These are phyloP conservation scores for Wallacemonas sp. DNA, from an alignment of 208 protist genomes.

Conservation along the genomic window DNA sequence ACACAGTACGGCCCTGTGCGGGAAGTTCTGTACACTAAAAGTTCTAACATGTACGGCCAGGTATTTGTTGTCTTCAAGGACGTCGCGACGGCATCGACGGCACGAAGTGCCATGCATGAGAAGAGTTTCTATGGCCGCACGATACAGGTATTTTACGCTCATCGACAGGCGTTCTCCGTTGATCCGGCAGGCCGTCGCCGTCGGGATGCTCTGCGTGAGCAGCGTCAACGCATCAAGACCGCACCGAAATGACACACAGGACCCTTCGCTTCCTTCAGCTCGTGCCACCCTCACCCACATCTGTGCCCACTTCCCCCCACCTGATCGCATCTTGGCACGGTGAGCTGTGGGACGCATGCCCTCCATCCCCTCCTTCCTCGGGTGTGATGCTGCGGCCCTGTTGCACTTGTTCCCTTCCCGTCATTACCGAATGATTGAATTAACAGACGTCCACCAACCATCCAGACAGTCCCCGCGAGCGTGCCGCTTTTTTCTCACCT, in stretches of 20 bases:
- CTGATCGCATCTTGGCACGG: no score
- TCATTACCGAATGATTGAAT: no score
- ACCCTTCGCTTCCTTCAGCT: background rate
- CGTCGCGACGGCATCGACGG: conserved; percentile 76
- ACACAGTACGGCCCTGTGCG: conserved; percentile 83
- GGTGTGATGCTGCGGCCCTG: no score
- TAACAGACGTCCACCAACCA: no score
- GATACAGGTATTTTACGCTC: conserved; percentile 79
- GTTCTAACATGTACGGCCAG: conserved; percentile 65
- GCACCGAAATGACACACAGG: background rate
- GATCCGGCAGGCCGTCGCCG: conserved; percentile 62
- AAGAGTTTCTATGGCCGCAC: conserved; percentile 68
- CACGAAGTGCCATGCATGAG: conserved; percentile 59
- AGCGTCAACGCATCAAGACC: background rate
- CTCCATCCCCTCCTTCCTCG: no score
- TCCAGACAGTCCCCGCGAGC: no score
- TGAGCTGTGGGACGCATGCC: no score
- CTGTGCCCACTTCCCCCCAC: no score
- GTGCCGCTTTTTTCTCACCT: no score
- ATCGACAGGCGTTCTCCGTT: conserved; percentile 68
- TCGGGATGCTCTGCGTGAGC: conserved; percentile 43
- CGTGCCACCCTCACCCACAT: no score
- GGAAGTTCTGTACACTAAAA: conserved; percentile 66
- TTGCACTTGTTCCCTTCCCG: background rate
- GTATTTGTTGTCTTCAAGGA: conserved; percentile 88